A percentile compares a stretch with the other conserved stretches of the same genome.
phyloP scores from a whole-genome alignment of 805 yeast species.

The Yamadazyma kitorensis region DNA sequence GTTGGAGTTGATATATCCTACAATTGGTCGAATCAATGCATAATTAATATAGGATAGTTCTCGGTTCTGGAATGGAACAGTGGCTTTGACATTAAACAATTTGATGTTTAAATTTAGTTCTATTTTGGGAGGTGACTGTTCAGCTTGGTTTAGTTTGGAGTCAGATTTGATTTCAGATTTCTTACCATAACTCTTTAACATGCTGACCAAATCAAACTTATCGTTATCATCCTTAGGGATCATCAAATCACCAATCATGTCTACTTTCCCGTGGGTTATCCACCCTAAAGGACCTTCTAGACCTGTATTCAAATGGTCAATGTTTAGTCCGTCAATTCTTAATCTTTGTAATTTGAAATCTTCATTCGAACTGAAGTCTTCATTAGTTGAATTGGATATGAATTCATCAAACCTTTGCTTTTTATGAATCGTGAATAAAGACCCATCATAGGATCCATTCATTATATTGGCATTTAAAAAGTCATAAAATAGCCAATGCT shows the following conservation, averaged over 20 bases:
- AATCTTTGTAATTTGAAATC: conserved; percentile 56
- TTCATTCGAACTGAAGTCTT: conserved; percentile 15
- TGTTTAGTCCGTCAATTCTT: conserved; percentile 78
- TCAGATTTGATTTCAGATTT: conserved; percentile 1
- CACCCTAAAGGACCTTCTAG: conserved; percentile 95
- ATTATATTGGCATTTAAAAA: conserved; percentile 77
- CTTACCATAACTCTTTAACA: too few relatives aligned
- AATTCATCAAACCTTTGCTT: conserved; percentile 59
- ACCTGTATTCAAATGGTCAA: conserved; percentile 89
- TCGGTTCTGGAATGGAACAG: conserved; percentile 81
- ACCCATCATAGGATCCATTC: conserved; percentile 90
- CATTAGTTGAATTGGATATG: too few relatives aligned
- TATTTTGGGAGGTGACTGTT: conserved; percentile 49
- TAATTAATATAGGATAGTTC: conserved; percentile 89
- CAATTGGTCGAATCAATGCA: conserved; percentile 91
- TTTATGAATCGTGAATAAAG: conserved; percentile 87
- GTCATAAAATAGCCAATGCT: conserved; percentile 93
- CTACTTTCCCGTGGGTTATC: conserved; percentile 91
- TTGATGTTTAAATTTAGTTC: conserved; percentile 77
- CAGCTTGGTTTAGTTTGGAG: conserved; percentile 17
- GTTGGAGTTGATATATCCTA: conserved; percentile 88
- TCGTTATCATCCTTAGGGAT: conserved; percentile 44
- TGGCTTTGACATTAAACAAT: conserved; percentile 83
- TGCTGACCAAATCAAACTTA: too few relatives aligned
- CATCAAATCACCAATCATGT: conserved; percentile 87